Base-by-base conservation (phyloP, 2,329 filamentous ascomycete genomes). In the Whalleya microplaca region DNA sequence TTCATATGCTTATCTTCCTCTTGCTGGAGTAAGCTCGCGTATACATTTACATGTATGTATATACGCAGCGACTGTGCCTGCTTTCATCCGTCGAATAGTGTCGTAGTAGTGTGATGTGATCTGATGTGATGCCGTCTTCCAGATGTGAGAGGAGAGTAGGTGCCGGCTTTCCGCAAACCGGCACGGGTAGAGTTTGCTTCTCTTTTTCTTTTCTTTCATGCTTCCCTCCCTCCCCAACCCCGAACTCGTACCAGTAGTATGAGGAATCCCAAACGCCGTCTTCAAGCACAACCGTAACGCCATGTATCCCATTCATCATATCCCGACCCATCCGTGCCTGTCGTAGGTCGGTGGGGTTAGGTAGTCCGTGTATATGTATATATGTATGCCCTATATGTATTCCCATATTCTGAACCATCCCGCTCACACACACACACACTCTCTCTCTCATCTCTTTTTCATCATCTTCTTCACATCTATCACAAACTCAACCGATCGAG, bases 401-500 rank as follows among this genome's bases (percentile, higher is more conserved):
- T n/a, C n/a, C 32, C 32, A 14, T 27, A 9, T 27, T 27, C 23
- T 27, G 23, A 4, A 4, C 23, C 9, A 9, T 9, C 23, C 23
- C 23, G 23, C 23, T 9, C 23, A 27, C 9, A 27, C 23, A n/a
- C 23, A 27, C 9, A 9, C 23, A 27, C 9, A 4, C 23, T 27
- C 4, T 27, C 4, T 27, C 23, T 27, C 23, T 4, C 23, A 4
- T 27, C 23, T 4, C 9, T 9, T 27, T 9, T 27, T 27, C 23
- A 27, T 27, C n/a, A n/a, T n/a, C n/a, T n/a, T n/a, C n/a, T n/a
- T 32, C 18, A 23, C 14, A 8, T n/a, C n/a, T n/a, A 49, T 85
- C 77, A 92, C 75, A 93, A 78, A 69, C 89, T 92, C 72, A 93
- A 73, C 53, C 88, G 82, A 75, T 93, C 90, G 55, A 92, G 74